Conservation (phyloP, 352 stramenopile genomes). For the Pythium guiyangense region DNA sequence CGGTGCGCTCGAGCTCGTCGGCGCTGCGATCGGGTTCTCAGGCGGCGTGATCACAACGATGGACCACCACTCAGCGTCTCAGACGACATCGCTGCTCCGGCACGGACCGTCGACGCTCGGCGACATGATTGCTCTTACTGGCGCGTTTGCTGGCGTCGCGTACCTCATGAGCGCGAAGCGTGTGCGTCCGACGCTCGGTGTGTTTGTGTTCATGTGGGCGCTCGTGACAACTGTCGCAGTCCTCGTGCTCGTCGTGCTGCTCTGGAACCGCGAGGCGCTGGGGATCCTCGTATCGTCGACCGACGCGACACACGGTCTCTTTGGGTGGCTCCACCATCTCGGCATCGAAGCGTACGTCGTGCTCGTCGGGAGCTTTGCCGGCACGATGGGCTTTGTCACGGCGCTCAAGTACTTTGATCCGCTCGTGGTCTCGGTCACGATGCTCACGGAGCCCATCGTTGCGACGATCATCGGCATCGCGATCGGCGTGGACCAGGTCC, state of each 20-base stretch:
- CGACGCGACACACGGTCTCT: conserved; percentile 17
- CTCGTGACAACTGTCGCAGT: conserved; percentile 29
- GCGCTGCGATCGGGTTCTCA: conserved; percentile 30
- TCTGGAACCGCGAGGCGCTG: conserved; percentile 11
- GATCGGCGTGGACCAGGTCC: conserved; percentile 31
- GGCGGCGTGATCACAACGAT: conserved; percentile 38
- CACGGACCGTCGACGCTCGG: conserved; percentile 14
- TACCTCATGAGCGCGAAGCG: conserved; percentile 46
- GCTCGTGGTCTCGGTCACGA: conserved; percentile 50
- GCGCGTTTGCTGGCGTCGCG: conserved; percentile 38
- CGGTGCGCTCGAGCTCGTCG: conserved; percentile 28
- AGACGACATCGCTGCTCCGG: not conserved
- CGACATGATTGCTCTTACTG: conserved; percentile 50
- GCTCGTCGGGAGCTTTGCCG: conserved; percentile 31
- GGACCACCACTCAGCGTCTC: conserved; percentile 16
- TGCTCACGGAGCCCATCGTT: conserved; percentile 47
- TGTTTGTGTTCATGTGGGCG: conserved; percentile 39
- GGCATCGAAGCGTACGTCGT: conserved; percentile 46
- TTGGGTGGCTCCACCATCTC: conserved; percentile 49
- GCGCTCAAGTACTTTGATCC: conserved; percentile 57
- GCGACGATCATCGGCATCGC: conserved; percentile 41
- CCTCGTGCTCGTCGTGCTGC: conserved; percentile 27
- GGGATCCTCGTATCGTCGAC: conserved; percentile 8
- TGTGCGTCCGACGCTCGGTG: conserved; percentile 27
- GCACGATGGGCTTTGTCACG: conserved; percentile 58